Evolutionary conservation across 805 yeast species (phyloP).

Genomic region (Naumovozyma castellii): DNA sequence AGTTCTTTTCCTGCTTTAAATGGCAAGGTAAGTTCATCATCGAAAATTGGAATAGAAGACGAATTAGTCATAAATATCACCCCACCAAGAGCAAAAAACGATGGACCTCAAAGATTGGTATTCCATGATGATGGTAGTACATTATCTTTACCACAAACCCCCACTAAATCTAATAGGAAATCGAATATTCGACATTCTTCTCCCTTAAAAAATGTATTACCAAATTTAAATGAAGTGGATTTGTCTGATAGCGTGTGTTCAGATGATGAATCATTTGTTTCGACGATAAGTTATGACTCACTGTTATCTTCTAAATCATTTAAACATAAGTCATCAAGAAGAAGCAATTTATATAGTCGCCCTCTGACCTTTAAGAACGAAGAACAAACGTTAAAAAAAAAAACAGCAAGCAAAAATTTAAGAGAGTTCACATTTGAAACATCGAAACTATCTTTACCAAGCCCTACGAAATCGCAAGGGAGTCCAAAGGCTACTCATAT

Average conservation of each 20-base stretch:
- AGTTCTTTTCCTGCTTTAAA: conserved; percentile 15
- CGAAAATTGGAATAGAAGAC: conserved; percentile 2
- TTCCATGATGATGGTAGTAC: conserved; percentile 9
- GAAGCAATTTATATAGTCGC: neutral
- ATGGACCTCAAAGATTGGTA: conserved; percentile 20
- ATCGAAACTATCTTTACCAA: conserved; percentile 3
- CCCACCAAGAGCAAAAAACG: neutral
- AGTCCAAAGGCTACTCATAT: neutral
- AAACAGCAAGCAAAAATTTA: conserved; percentile 40
- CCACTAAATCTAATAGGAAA: conserved; percentile 3
- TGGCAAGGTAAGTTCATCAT: conserved; percentile 6
- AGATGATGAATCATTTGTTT: conserved; percentile 24
- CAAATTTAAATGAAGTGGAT: conserved; percentile 6
- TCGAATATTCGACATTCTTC: conserved; percentile 5
- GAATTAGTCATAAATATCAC: conserved; percentile 1
- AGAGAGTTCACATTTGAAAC: conserved; percentile 35
- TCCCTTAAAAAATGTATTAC: conserved; percentile 13
- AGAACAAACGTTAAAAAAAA: conserved; percentile 35
- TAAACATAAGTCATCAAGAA: neutral
- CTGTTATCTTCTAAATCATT: conserved; percentile 31
- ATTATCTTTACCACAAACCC: conserved; percentile 1
- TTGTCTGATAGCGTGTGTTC: too few species aligned
- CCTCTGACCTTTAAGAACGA: neutral
- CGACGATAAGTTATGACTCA: conserved; percentile 55
- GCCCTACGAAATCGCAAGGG: conserved; percentile 2